Evolutionary conservation across 805 yeast genomes (phyloP).

Genomic region (Kuraishia borneana): DNA sequence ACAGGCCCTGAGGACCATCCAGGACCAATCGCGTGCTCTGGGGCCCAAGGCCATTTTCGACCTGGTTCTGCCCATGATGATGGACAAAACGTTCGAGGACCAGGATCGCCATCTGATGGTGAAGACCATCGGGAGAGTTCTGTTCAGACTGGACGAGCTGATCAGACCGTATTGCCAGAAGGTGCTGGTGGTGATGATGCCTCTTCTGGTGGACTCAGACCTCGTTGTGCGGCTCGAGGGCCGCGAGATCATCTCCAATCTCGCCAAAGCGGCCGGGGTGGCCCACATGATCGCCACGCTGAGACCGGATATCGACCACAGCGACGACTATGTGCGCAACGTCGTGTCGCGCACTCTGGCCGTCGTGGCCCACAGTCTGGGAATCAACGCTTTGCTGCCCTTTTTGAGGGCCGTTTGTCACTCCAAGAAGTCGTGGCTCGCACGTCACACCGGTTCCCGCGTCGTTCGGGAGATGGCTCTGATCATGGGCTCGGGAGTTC

Average conservation of each 20-base stretch:
- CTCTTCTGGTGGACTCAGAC: conserved; percentile 73
- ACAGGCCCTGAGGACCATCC: conserved; percentile 51
- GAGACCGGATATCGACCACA: conserved; percentile 73
- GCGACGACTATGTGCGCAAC: conserved; percentile 72
- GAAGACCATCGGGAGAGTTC: conserved; percentile 59
- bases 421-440: conserved; percentile 69
- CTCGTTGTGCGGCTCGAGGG: conserved; percentile 67
- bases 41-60: conserved; percentile 66
- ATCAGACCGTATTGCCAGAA: conserved; percentile 67
- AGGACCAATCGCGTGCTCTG: conserved; percentile 48
- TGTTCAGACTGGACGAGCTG: conserved; percentile 52
- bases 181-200: conserved; percentile 64
- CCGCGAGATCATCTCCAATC: conserved; percentile 60
- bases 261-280: conserved; percentile 76
- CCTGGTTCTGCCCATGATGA: conserved; percentile 62
- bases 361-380: conserved; percentile 70
- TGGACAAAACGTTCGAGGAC: conserved; percentile 61
- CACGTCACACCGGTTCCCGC: conserved; percentile 74
- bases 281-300: conserved; percentile 68
- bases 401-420: conserved; percentile 72
- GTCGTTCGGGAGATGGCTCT: conserved; percentile 68
- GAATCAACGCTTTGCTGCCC: conserved; percentile 62
- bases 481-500: conserved; percentile 55
- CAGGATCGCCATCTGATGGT: conserved; percentile 71
- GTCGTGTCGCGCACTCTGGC: conserved; percentile 74